Evolutionary conservation across 2,329 filamentous ascomycete species (phyloP), one percentile per base, ranked within the genome.

Genomic region (Lecanicillium sp.): DNA sequence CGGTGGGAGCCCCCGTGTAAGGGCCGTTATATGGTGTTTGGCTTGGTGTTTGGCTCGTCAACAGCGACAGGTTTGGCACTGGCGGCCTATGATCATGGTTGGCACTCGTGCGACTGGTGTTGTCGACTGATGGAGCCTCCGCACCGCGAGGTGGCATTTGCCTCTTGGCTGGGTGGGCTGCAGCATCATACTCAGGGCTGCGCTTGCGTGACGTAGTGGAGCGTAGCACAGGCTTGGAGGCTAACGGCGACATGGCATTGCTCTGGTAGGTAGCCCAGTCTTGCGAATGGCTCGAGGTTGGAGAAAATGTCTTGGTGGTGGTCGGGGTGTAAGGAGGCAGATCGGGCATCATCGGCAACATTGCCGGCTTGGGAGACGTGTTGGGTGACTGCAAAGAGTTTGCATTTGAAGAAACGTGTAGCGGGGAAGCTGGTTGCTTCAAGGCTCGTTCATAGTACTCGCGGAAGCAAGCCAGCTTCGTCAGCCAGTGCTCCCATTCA

Each of bases 401-500:
- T 16, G 30, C 54, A 46, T 40, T 53, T 58, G 42, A 53, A 58
- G 27, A 53, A 59, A 9, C 62, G 64, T 19, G 67, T 5, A 36
- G 29, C 27, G 67, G 60, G 35, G 69, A 64, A 8, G 59, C 53
- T 8, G 64, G 59, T 29, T 60, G 51, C 39, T 59, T 59, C 22
- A 72, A 73, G 20, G 85, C 84, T 42, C 75, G 74, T 49, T 89
- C 80, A 62, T 87, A 88, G 62, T 88, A 95, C 37, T 81, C 78
- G 47, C 81, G 80, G 56, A 95, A 95, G 48, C 81, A 83, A 37
- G 83, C 75, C 39, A 96, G 69, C 58, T 88, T 88, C 45, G 71
- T 67, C 52, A 95, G 80, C 92, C 92, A 96, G 38, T 80, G 74
- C 35, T 79, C 73, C 92, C 92, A 98, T 57, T 95, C 78, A 38